Evolutionary conservation across 1,284 basidiomycete genomes (phyloP), one percentile per base, ranked within the genome.

Genomic region (Ceratobasidium sp.): DNA sequence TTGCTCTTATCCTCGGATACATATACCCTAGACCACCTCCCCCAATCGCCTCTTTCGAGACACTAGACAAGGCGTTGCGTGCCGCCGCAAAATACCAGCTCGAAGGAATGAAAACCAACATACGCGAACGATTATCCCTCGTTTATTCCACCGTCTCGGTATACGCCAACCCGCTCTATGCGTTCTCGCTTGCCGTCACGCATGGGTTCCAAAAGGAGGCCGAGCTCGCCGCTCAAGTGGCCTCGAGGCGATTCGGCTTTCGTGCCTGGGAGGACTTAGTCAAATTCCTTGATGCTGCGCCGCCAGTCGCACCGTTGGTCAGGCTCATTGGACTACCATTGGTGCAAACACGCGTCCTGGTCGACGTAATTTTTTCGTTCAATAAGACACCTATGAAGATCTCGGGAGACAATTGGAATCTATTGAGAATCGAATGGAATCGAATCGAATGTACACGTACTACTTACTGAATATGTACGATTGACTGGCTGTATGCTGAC

Each of bases 1-100:
- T 56, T 12, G 54, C 54, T 25, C 32, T 56, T 12, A 56, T 56
- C 34, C 54, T 56, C 15, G 22, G 31, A 2, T 56, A 38, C 34
- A 56, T 56, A 4, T 56, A 56, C 22, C 54, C 54, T 35, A 6
- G 7, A 38, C 34, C 53, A 4, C 10, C 53, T 7, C 53, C 31
- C 3, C 10, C 10, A 17, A 40, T 56, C 5, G 8, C 54, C 6
- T 38, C 54, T 2, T 25, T 40, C 10, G 32, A 56, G 2, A 13
- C 40, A 12, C n/a, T 56, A n/a, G 12, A 22, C 13, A 1, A 25
- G 17, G 54, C 34, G 13, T n/a, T 56, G 13, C 5, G 7, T 34
- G 53, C 35, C 15, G 53, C 53, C n/a, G 29, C 31, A 27, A 54
- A 54, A 17, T 54, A 54, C 20, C 31, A 54, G 10, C 31, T 54